Percentiles rank a stretch among this genome's conserved stretches.
Evolutionary conservation across 495 filamentous ascomycete genomes (phyloP).

Genomic region (Bacidia rubella): DNA sequence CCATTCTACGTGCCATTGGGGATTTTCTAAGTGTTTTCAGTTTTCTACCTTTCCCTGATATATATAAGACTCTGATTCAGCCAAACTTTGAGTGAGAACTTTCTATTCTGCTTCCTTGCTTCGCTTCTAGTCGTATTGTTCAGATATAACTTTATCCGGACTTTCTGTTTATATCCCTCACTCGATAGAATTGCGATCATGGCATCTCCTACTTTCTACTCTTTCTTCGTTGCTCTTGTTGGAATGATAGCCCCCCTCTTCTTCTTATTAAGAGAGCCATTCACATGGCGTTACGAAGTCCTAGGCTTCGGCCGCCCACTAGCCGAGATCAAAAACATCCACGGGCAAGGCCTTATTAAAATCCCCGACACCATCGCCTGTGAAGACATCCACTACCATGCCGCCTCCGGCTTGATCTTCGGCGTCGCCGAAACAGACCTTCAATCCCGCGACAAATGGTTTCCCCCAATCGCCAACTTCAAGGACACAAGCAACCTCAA

Average conservation of each 20-base stretch:
- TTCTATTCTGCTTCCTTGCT: too few relatives aligned
- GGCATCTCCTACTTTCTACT: neutral
- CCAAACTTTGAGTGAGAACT: too few relatives aligned
- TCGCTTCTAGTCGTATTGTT: too few relatives aligned
- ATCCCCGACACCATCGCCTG: conserved; percentile 43
- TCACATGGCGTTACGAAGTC: neutral
- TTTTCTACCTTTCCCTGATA: too few relatives aligned
- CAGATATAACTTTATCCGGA: too few relatives aligned
- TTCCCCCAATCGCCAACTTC: conserved; percentile 35
- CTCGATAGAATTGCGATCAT: neutral
- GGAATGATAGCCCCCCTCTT: neutral
- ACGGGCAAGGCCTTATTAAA: conserved; percentile 24
- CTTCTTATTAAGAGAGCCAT: neutral
- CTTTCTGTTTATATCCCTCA: too few relatives aligned
- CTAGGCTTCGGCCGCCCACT: conserved; percentile 12
- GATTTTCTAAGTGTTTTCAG: too few relatives aligned
- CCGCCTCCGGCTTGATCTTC: conserved; percentile 35
- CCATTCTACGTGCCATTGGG: too few relatives aligned
- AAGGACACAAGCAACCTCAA: conserved; percentile 21
- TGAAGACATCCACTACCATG: conserved; percentile 48
- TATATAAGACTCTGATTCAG: too few relatives aligned
- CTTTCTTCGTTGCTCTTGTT: neutral
- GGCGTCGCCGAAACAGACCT: conserved; percentile 41
- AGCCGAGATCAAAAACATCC: conserved; percentile 18
- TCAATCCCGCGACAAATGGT: conserved; percentile 39